Base-by-base conservation (phyloP, 192 early-diverging fungal species). In the Nowakowskiella sp. region DNA sequence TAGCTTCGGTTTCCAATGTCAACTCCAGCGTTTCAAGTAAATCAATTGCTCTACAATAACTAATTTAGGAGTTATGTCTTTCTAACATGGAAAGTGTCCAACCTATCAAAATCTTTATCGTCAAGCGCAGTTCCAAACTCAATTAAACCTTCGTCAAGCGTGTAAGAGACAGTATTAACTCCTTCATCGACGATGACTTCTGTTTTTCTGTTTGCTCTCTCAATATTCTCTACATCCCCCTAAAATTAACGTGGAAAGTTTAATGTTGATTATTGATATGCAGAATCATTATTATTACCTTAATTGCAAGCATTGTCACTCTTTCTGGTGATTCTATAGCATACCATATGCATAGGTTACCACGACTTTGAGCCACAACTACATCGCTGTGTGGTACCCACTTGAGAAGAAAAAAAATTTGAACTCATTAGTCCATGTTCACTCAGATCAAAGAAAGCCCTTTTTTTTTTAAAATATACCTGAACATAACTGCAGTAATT, bases 131-230 rank as follows among this genome's bases (percentile, higher is more conserved):
- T 72, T 3, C 80, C 80, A 63, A 83, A 83, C 66, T 83, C 80
- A 49, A 83, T 83, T 58, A 83, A 51, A 22, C 78, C 74, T 54
- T 83, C 80, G 53, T 83, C 80, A 8, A 83, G 66, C 3, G 80
- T 81, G 52, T 83, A 83, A 0, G 78, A 77, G 8, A 82, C 80
- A 2, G 75, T 83, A 45, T 82, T 82, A 3, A 83, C 73, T 25
- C 80, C 80, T 55, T 83, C 80, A 51, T 83, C 80, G 0, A 81
- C 80, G 50, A 83, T 74, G 29, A 83, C 78, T 47, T 78, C 75
- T 3, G 80, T 83, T 33, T 71, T 76, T 7, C 80, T 78, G 49
- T 72, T 63, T 16, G 58, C 67, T 9, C 80, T 55, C 49, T 82
- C 80, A 49, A 83, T 83, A 53, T 83, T 78, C 44, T 82, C 76